phyloP scores from a whole-genome alignment of 805 yeast species.

The Debaryomyces maramus region DNA sequence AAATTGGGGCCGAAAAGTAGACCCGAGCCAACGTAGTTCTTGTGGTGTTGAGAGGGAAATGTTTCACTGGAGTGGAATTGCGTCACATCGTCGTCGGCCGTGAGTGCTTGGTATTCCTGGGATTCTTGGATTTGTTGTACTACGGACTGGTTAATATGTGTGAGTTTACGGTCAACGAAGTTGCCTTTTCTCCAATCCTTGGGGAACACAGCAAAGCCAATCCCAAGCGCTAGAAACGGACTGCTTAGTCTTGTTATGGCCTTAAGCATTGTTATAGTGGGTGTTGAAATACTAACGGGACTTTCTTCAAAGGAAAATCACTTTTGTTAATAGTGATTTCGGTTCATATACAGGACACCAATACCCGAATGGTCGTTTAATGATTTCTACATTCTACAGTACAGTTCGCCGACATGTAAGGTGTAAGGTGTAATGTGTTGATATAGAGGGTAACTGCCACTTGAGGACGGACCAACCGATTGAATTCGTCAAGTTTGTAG shows the following conservation, averaged over 20 bases:
- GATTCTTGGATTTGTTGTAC: conserved; percentile 18
- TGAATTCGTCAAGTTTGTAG: no score
- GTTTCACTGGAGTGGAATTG: conserved; percentile 15
- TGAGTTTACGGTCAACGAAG: conserved; percentile 12
- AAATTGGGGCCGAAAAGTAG: conserved; percentile 65
- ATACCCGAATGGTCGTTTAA: no score
- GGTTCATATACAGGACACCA: no score
- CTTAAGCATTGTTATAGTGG: conserved; percentile 23
- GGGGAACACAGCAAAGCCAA: conserved; percentile 31
- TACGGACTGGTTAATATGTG: conserved; percentile 20
- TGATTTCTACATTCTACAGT: no score
- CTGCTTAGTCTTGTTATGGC: conserved; percentile 24
- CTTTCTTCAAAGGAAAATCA: no score
- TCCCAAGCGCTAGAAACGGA: conserved; percentile 33
- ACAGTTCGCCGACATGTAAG: no score
- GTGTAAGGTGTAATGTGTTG: no score
- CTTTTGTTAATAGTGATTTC: no score
- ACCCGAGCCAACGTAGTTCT: conserved; percentile 71
- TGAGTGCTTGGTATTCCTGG: conserved; percentile 19
- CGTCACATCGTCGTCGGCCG: conserved; percentile 12
- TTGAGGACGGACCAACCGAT: no score
- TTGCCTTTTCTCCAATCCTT: conserved; percentile 22
- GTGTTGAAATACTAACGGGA: no score
- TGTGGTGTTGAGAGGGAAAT: conserved; percentile 58
- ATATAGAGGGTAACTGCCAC: no score